Base-by-base conservation (phyloP, 257 asterid species). In the Cinchona pubescens region DNA sequence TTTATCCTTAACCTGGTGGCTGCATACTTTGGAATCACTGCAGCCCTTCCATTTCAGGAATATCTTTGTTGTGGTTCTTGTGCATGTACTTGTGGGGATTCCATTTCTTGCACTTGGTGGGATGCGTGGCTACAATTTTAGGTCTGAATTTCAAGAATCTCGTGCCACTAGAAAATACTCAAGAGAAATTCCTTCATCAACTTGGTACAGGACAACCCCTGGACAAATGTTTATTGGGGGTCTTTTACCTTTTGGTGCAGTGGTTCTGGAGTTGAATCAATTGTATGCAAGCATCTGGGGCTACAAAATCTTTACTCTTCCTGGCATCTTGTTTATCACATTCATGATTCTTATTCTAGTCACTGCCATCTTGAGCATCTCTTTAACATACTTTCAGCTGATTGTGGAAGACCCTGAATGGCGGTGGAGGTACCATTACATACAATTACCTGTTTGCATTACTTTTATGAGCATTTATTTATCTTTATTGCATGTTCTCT, bases 281-380 rank as follows among this genome's bases (percentile, higher is more conserved):
- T 76, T 90, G 81, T 85, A 86, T 53, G 84, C 95, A 48, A 90
- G 92, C 77, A 74, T 92, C 21, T 94, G 98, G 99, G 97, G 97
- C 76, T 85, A 84, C 67, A 94, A 92, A 83, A 76, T 90, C 75
- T 90, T 77, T 61, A 87, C 86, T 32, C 70, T 80, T 75, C 86
- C 92, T 9, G 86, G 85, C 27, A 70, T 87, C 77, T 73, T 92
- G 83, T 78, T 90, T 56, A 46, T 85, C 63, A 85, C 90, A 18
- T 90, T 89, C 66, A 16, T 83, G 71, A 74, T 84, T 82, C 95
- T 94, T 49, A 77, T 86, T 66, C 18, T 86, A 76, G 85, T 92
- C 81, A 90, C 94, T 12, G 81, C 82, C 59, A 62, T 82, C 86
- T 53, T 88, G 83, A 88, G 96, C 75, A 80, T 92, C 32, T 85